Evolutionary conservation across 2,329 filamentous ascomycete species (phyloP).

Genomic region (Aulographum hederae): DNA sequence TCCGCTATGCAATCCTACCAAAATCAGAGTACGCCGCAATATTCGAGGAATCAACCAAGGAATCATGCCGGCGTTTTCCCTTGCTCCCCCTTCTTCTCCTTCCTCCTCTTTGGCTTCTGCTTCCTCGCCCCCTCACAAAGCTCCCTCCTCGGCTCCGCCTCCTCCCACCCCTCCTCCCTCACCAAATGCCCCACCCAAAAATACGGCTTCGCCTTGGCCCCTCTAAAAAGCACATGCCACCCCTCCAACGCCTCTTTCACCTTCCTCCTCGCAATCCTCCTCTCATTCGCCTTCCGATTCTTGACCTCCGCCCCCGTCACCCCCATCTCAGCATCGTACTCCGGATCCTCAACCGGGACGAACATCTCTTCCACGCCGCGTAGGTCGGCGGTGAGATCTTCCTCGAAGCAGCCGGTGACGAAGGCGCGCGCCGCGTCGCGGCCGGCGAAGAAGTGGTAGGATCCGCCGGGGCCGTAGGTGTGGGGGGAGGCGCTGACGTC

Average conservation of each 20-base stretch:
- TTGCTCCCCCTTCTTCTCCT: slow-evolving; percentile 13
- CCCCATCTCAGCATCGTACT: slow-evolving; percentile 8
- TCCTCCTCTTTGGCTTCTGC: slow-evolving; percentile 37
- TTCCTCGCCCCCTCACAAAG: slow-evolving; percentile 57
- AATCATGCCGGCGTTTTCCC: too few species aligned
- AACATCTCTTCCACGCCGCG: slow-evolving; percentile 79
- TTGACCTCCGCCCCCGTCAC: slow-evolving; percentile 22
- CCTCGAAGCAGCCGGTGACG: slow-evolving; percentile 80
- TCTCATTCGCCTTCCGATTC: slow-evolving; percentile 42
- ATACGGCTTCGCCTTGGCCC: slow-evolving; percentile 59
- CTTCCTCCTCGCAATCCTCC: slow-evolving; percentile 41
- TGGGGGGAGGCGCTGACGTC: slow-evolving; percentile 44
- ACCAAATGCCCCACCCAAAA: slow-evolving; percentile 59
- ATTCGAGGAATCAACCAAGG: too few species aligned
- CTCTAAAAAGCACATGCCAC: slow-evolving; percentile 66
- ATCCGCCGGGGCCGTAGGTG: slow-evolving; percentile 49
- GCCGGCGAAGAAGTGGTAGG: slow-evolving; percentile 75
- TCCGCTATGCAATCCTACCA: too few species aligned
- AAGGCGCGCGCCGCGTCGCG: slow-evolving; percentile 75
- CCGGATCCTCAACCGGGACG: slow-evolving; percentile 38
- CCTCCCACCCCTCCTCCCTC: slow-evolving; percentile 41
- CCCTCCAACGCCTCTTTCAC: slow-evolving; percentile 52
- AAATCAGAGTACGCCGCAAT: too few species aligned
- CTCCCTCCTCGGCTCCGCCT: slow-evolving; percentile 34
- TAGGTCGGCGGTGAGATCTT: slow-evolving; percentile 70